Base-by-base conservation (phyloP, 2,329 filamentous ascomycete species). In the Samsoniella hepiali region DNA sequence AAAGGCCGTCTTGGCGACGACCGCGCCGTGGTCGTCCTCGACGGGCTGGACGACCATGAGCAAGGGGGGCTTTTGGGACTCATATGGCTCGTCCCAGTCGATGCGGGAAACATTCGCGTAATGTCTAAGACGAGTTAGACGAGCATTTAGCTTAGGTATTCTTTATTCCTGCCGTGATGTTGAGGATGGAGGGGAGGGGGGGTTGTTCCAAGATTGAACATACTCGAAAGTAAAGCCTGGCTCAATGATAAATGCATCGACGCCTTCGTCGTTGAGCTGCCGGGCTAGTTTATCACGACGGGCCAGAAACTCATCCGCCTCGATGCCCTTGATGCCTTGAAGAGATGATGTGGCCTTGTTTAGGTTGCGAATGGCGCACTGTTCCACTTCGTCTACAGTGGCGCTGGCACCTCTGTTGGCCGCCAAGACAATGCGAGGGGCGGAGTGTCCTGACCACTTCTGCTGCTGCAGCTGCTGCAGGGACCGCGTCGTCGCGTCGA, bases 191-290 rank as follows among this genome's bases (percentile, higher is more conserved):
- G 36, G 29, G 6, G 5, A 15, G 27, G 7, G 11, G 3, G 5
- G 2, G 22, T n/a, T 27, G 45, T 29, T 10, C 0, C 13, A 56
- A 17, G 15, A 36, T 22, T 15, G 11, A 7, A 47, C 55, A 62
- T 70, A 86, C 73, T 85, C 81, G 67, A 88, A 88, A 0, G 84
- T 86, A 68, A 87, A 88, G 2, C 86, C 86, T 1, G 86, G 86
- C 69, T 89, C 86, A 1, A 87, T 75, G 2, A 87, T 75, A 66
- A 88, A 88, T 0, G 84, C 85, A 70, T 87, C 84, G 1, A 82
- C 72, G 1, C 73, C 74, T 49, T 84, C 81, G 0, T 72, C 73
- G 11, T 77, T 74, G n/a, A 88, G 73, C 9, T 85, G 85, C 63
- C 73, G 69, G 1, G 85, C 86, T 1, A 88, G 75, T n/a, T 79